These are phyloP conservation scores for Coemansia sp. DNA, from an alignment of 192 early-diverging fungal genomes.

Conservation along the genomic window DNA sequence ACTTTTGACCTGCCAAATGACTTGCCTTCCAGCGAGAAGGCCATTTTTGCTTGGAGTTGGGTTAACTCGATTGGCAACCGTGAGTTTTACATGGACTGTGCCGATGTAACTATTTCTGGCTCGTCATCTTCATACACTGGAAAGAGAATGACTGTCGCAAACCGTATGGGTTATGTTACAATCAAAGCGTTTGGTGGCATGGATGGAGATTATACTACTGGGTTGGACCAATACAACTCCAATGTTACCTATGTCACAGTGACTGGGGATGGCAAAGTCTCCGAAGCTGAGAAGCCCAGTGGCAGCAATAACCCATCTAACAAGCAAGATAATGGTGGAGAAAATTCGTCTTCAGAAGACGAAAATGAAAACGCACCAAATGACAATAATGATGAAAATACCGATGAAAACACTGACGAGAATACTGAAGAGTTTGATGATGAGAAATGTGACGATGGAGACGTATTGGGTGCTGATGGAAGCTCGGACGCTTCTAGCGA, in stretches of 20 bases:
- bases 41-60: constrained; percentile 66
- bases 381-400: neutral
- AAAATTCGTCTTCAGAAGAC: neutral
- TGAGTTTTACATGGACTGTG: constrained; percentile 74
- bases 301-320: neutral
- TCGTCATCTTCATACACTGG: constrained; percentile 43
- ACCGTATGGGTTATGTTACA: constrained; percentile 51
- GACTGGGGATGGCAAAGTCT: neutral
- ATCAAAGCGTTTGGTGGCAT: constrained; percentile 54
- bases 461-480: too few relatives aligned
- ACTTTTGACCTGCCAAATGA: constrained; percentile 55
- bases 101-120: constrained; percentile 63
- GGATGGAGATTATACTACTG: constrained; percentile 23
- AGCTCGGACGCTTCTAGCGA: neutral
- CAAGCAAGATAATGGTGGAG: neutral
- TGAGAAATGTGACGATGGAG: too few relatives aligned
- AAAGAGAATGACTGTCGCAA: constrained; percentile 55
- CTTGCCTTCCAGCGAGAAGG: constrained; percentile 46
- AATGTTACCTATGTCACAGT: constrained; percentile 1
- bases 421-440: neutral
- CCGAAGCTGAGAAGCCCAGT: neutral
- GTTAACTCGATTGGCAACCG: constrained; percentile 67
- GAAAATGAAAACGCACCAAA: neutral
- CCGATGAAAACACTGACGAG: neutral
- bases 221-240: constrained; percentile 27